Evolutionary conservation across 805 yeast species (phyloP).

Genomic region (Candida endomychidarum): DNA sequence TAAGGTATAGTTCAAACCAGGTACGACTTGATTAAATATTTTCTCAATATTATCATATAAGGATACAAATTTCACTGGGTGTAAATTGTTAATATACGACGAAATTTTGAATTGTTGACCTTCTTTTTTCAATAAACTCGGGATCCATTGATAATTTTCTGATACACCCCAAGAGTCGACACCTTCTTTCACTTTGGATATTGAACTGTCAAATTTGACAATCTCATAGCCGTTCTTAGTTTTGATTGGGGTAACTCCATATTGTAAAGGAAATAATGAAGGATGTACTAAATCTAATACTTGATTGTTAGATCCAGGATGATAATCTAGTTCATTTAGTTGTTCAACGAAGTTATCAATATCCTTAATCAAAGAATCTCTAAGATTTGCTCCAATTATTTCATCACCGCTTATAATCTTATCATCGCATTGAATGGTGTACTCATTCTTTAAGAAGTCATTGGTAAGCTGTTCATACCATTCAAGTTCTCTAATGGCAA

Average conservation of each 20-base stretch:
- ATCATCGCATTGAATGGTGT: slow-evolving; percentile 21
- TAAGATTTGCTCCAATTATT: slow-evolving; percentile 15
- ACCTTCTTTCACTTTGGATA: slow-evolving; percentile 13
- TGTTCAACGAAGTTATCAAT: slow-evolving; percentile 16
- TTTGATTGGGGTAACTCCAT: slow-evolving; percentile 25
- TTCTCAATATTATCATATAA: slow-evolving; percentile 31
- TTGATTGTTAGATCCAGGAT: slow-evolving; percentile 36
- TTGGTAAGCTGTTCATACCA: slow-evolving; percentile 22
- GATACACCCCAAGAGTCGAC: slow-evolving; percentile 20
- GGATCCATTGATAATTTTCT: slow-evolving; percentile 39
- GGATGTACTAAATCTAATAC: slow-evolving; percentile 44
- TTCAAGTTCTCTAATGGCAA: slow-evolving; percentile 28
- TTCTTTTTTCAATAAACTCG: slow-evolving; percentile 21
- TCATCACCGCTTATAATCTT: slow-evolving; percentile 20
- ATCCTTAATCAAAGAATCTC: slow-evolving; percentile 14
- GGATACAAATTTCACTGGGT: slow-evolving; percentile 26
- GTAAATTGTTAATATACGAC: slow-evolving; percentile 43
- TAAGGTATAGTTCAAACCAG: slow-evolving; percentile 31
- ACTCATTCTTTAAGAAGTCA: slow-evolving; percentile 6
- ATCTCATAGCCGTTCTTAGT: slow-evolving; percentile 3
- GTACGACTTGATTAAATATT: slow-evolving; percentile 28
- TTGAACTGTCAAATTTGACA: slow-evolving; percentile 11
- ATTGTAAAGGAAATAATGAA: slow-evolving; percentile 36
- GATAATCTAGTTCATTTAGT: slow-evolving; percentile 30
- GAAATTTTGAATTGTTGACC: slow-evolving; percentile 19